phyloP scores from a whole-genome alignment of 2,329 filamentous ascomycete genomes.

The Ophiostoma ips region DNA sequence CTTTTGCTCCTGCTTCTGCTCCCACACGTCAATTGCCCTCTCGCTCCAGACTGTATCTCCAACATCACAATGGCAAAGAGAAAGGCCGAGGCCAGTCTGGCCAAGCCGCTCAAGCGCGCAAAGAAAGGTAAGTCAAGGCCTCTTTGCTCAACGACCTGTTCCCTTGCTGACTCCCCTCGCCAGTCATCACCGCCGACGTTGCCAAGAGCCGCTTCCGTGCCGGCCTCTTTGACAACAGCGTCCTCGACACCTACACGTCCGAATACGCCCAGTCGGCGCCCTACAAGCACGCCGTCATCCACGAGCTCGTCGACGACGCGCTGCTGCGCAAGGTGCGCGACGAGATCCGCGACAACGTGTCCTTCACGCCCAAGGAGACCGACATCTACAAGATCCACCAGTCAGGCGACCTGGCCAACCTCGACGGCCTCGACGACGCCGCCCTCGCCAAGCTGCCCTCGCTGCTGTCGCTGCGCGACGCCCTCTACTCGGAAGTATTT shows the following conservation, averaged over 20 bases:
- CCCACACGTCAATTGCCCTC: too few relatives aligned
- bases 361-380: conserved; percentile 96
- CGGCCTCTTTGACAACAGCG: conserved; percentile 48
- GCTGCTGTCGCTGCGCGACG: conserved; percentile 81
- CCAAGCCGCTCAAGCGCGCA: conserved; percentile 34
- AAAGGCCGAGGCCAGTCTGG: conserved; percentile 33
- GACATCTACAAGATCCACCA: conserved; percentile 99
- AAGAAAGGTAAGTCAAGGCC: conserved; percentile 28
- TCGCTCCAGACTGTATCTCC: too few relatives aligned
- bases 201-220: conserved; percentile 47
- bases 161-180: neutral
- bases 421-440: conserved; percentile 81
- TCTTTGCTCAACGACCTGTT: neutral
- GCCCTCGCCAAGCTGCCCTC: conserved; percentile 78
- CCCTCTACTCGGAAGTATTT: conserved; percentile 82
- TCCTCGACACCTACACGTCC: conserved; percentile 43
- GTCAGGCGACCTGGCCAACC: conserved; percentile 90
- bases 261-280: conserved; percentile 51
- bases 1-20: neutral
- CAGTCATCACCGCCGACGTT: conserved; percentile 18
- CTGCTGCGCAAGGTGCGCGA: conserved; percentile 75
- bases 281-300: conserved; percentile 90
- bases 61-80: conserved; percentile 8
- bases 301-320: conserved; percentile 60
- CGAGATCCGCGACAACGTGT: conserved; percentile 81